Base-by-base conservation (phyloP, 169 alveolate species). In the Eimeria maxima region DNA sequence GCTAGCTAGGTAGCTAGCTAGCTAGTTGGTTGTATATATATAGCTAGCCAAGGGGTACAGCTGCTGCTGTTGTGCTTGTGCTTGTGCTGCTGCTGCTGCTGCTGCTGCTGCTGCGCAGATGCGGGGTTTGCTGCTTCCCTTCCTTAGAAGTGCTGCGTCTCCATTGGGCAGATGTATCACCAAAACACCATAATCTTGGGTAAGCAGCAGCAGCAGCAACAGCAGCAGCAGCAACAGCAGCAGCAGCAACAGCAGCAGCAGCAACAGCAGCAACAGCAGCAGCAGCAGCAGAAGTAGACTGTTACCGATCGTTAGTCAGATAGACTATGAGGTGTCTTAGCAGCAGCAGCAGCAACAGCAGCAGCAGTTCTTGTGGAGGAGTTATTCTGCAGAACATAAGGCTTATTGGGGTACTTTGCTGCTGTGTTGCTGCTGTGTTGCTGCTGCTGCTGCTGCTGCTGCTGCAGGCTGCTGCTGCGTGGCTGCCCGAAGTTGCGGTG, bases 231-330 rank as follows among this genome's bases (percentile, higher is more conserved):
- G 80, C 80, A 69, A 45, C 44, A 69, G 80, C 80, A 69, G 44
- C 80, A 69, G 80, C 80, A 69, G 80, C 80, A 69, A 45, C 80
- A 69, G 80, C 80, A 27, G 80, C 20, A n/a, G 44, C 80, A n/a
- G 38, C 80, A 69, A 45, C 80, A 65, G 74, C 74, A 65, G 74
- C 24, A 65, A n/a, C 74, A 65, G 74, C 74, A 65, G 74, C 74
- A 73, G 47, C 84, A 73, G 84, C 84, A 38, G 84, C 84, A 73
- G 84, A n/a, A n/a, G n/a, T n/a, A n/a, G n/a, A n/a, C n/a, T n/a
- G n/a, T n/a, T n/a, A n/a, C n/a, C n/a, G n/a, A n/a, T n/a, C n/a
- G n/a, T n/a, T n/a, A n/a, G n/a, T n/a, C n/a, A n/a, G n/a, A n/a
- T n/a, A n/a, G n/a, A n/a, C n/a, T n/a, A n/a, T n/a, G n/a, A n/a